A percentile compares a stretch with the other conserved stretches of the same genome.
Evolutionary conservation across 2,329 filamentous ascomycete species (phyloP).

Genomic region (Fusarium pseudograminearum): DNA sequence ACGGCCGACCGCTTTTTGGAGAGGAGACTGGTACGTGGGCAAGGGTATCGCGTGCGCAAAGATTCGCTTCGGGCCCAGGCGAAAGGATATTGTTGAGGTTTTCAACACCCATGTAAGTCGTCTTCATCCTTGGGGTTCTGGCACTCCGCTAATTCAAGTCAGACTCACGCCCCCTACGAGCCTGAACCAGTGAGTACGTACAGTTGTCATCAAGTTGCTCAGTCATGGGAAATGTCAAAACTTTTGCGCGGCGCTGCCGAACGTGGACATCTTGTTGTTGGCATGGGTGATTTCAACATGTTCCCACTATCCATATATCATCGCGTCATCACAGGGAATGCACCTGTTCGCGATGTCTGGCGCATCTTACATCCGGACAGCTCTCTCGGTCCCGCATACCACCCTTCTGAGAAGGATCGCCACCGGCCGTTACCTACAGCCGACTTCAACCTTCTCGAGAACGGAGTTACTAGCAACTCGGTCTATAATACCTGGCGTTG

Average conservation of each 20-base stretch:
- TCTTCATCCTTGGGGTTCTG: not conserved
- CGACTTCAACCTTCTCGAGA: conserved; percentile 79
- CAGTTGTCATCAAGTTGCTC: conserved; percentile 87
- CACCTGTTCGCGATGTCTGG: conserved; percentile 87
- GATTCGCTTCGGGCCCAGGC: conserved; percentile 75
- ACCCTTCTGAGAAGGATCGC: conserved; percentile 74
- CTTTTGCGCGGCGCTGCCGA: conserved; percentile 85
- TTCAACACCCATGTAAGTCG: conserved; percentile 86
- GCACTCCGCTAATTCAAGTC: not conserved
- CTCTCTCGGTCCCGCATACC: conserved; percentile 78
- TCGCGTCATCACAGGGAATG: conserved; percentile 81
- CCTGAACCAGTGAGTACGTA: conserved; percentile 84
- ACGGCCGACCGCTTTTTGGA: conserved; percentile 90
- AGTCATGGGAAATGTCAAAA: conserved; percentile 95
- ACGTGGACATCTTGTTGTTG: conserved; percentile 84
- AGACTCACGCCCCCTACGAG: conserved; percentile 88
- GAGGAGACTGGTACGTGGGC: conserved; percentile 96
- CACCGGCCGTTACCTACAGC: conserved; percentile 78
- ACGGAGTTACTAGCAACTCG: conserved; percentile 89
- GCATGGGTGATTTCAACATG: conserved; percentile 97
- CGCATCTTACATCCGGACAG: conserved; percentile 84
- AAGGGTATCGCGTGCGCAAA: conserved; percentile 90
- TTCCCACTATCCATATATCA: conserved; percentile 88
- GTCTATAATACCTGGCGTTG: conserved; percentile 94
- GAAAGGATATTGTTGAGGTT: conserved; percentile 81